phyloP scores from a whole-genome alignment of 768 basidiomycete genomes.

The Steccherinum ochraceum region DNA sequence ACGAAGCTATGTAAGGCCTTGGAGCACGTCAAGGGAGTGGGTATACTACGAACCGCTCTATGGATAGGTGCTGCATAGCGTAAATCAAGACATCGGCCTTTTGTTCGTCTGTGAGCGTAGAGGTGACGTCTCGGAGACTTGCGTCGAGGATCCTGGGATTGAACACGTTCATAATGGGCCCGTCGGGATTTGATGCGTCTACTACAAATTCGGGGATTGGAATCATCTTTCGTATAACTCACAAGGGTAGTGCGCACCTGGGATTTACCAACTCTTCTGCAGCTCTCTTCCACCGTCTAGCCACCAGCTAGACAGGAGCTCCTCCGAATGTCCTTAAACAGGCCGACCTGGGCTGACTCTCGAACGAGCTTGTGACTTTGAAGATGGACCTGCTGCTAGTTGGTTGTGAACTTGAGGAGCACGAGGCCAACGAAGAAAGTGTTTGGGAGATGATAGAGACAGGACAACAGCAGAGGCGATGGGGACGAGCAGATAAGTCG shows the following conservation, averaged over 20 bases:
- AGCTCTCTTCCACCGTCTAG: background rate
- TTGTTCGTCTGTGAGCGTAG: conserved; percentile 52
- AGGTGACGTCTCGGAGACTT: conserved; percentile 62
- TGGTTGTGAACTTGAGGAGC: background rate
- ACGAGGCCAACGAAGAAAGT: background rate
- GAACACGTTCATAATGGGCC: conserved; percentile 50
- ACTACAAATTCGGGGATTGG: background rate
- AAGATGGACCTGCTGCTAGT: background rate
- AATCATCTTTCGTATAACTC: background rate
- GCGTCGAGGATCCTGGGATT: conserved; percentile 76
- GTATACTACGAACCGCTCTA: conserved; percentile 49
- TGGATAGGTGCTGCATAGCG: conserved; percentile 76
- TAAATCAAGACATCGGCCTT: conserved; percentile 69
- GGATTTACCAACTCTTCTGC: background rate
- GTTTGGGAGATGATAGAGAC: too few species aligned
- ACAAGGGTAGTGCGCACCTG: background rate
- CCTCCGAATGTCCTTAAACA: background rate
- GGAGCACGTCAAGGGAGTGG: conserved; percentile 3
- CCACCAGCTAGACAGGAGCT: background rate
- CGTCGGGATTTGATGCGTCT: background rate
- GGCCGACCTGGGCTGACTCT: background rate
- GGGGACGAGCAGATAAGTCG: background rate
- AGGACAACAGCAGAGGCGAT: background rate
- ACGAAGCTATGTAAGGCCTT: conserved; percentile 1
- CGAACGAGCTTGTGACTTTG: background rate